These are phyloP conservation scores for Sporothrix protearum DNA, from an alignment of 2,329 filamentous ascomycete genomes.

Conservation along the genomic window DNA sequence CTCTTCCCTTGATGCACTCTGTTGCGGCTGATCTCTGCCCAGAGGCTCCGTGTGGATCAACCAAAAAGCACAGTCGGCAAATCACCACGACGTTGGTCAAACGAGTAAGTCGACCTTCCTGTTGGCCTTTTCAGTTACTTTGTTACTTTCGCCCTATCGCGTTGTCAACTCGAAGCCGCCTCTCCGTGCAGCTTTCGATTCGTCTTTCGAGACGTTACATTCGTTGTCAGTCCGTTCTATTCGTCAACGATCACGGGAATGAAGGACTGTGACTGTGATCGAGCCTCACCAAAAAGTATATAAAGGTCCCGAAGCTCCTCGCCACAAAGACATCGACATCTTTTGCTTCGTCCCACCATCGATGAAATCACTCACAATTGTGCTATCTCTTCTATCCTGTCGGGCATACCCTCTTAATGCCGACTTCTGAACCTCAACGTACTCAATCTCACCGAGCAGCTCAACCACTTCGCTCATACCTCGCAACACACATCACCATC, in stretches of 20 bases:
- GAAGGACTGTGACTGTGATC: neutral
- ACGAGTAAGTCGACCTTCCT: neutral
- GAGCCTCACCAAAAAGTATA: neutral
- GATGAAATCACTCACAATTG: neutral
- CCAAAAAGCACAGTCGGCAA: neutral
- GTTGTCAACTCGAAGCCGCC: neutral
- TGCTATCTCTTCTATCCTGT: neutral
- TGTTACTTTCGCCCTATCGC: neutral
- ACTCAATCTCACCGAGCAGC: neutral
- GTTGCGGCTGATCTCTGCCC: neutral
- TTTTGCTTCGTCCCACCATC: neutral
- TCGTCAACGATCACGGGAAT: neutral
- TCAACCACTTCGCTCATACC: too few relatives aligned
- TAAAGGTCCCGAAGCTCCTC: neutral
- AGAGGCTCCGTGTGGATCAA: neutral
- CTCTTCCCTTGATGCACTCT: neutral
- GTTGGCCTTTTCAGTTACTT: neutral
- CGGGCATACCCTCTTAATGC: neutral
- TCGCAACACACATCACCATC: neutral
- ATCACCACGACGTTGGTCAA: neutral
- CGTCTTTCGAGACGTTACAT: neutral
- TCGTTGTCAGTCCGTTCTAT: neutral
- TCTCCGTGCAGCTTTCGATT: neutral
- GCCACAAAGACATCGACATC: neutral
- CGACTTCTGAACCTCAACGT: neutral